A percentile compares a stretch with the other conserved stretches of the same genome.
These are phyloP conservation scores for Thermothielavioides terrestris DNA, from an alignment of 495 filamentous ascomycete species.

Conservation along the genomic window DNA sequence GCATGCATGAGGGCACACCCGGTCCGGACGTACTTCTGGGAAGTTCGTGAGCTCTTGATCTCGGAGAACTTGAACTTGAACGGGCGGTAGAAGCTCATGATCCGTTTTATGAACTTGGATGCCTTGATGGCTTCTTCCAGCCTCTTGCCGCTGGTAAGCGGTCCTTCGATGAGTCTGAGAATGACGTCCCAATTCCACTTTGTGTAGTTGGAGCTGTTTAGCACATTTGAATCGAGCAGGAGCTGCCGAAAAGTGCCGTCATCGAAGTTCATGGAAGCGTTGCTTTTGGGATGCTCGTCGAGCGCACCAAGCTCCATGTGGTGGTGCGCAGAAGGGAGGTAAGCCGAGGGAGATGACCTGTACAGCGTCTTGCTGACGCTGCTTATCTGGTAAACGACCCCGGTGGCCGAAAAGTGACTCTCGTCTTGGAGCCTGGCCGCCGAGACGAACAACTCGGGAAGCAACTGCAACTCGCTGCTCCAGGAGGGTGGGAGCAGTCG, in stretches of 20 bases:
- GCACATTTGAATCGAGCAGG: slow-evolving; percentile 77
- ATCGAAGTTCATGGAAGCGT: slow-evolving; percentile 66
- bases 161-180: slow-evolving; percentile 83
- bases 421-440: slow-evolving; percentile 62
- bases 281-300: slow-evolving; percentile 62
- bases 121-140: slow-evolving; percentile 91
- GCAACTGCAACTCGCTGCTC: slow-evolving; percentile 72
- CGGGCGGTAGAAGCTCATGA: slow-evolving; percentile 89
- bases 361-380: slow-evolving; percentile 92
- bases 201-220: slow-evolving; percentile 72
- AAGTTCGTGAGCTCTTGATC: slow-evolving; percentile 75
- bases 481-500: slow-evolving; percentile 69
- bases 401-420: slow-evolving; percentile 68
- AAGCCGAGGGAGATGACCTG: slow-evolving; percentile 52
- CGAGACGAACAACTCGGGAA: slow-evolving; percentile 70
- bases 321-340: slow-evolving; percentile 29
- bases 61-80: slow-evolving; percentile 95
- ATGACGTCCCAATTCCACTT: slow-evolving; percentile 99
- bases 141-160: slow-evolving; percentile 81
- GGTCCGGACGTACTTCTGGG: slow-evolving; percentile 86
- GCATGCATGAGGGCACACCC: slow-evolving; percentile 82
- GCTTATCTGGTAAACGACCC: slow-evolving; percentile 92
- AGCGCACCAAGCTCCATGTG: slow-evolving; percentile 34
- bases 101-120: slow-evolving; percentile 88
- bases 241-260: slow-evolving; percentile 79